Evolutionary conservation across 805 yeast genomes (phyloP).

Genomic region (Wickerhamomyces kurtzmanii): DNA sequence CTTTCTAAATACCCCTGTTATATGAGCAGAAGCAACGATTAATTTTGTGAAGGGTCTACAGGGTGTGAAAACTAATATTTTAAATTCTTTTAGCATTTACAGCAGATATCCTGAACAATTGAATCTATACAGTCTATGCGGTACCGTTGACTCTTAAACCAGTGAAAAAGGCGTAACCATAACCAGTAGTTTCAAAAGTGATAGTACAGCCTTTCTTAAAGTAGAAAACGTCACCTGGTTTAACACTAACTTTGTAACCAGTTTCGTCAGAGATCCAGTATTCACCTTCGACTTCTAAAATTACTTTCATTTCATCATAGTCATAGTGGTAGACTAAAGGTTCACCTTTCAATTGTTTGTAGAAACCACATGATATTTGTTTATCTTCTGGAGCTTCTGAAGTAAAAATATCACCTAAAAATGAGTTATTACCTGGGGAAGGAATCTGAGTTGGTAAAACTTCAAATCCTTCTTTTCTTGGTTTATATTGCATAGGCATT

Average conservation of each 20-base stretch:
- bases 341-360: conserved; percentile 59
- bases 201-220: conserved; percentile 61
- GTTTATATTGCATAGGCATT: conserved; percentile 48
- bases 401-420: conserved; percentile 56
- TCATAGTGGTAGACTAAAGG: conserved; percentile 57
- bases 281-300: conserved; percentile 59
- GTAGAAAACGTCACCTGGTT: conserved; percentile 61
- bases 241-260: conserved; percentile 44
- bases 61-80: too few relatives aligned
- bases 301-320: conserved; percentile 64
- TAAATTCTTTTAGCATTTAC: too few relatives aligned
- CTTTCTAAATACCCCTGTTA: too few relatives aligned
- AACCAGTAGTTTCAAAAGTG: conserved; percentile 54
- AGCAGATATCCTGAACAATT: too few relatives aligned
- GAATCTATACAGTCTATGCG: too few relatives aligned
- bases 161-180: conserved; percentile 54
- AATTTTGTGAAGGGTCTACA: too few relatives aligned
- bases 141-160: conserved; percentile 45
- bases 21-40: too few relatives aligned
- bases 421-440: conserved; percentile 59
- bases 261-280: conserved; percentile 55
- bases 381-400: conserved; percentile 52
- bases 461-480: conserved; percentile 41
- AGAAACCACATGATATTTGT: conserved; percentile 59
- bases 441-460: conserved; percentile 50